A percentile compares a stretch with the other conserved stretches of the same genome.
Conservation (phyloP, 108 stramenopile genomes). For the Cyclotella atomus region DNA sequence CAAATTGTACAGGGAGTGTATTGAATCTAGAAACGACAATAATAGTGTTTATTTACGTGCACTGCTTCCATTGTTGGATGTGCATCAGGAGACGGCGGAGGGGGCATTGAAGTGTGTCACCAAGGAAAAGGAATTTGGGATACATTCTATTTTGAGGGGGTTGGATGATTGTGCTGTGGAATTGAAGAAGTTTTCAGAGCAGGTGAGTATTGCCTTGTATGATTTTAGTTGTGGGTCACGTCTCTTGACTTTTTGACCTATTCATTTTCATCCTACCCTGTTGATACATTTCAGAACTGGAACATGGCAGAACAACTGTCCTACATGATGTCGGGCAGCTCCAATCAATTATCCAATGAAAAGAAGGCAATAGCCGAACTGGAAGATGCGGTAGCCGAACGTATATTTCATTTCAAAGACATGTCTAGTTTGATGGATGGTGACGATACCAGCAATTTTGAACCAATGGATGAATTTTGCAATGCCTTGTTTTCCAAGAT, state of each 20-base stretch:
- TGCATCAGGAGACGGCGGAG: constrained; percentile 41
- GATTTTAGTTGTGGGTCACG: neutral
- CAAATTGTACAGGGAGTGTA: constrained; percentile 11
- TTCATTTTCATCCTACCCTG: neutral
- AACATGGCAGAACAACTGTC: constrained; percentile 50
- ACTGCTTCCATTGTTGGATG: constrained; percentile 28
- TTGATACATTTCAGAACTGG: constrained; percentile 8
- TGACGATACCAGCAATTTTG: neutral
- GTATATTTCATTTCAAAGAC: constrained; percentile 26
- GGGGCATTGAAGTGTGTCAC: constrained; percentile 32
- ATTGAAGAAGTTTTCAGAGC: constrained; percentile 43
- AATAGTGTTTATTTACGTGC: constrained; percentile 32
- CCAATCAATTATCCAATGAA: constrained; percentile 30
- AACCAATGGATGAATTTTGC: constrained; percentile 1
- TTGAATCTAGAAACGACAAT: constrained; percentile 5
- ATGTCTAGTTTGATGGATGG: neutral
- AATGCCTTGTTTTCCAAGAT: neutral
- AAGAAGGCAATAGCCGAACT: constrained; percentile 48
- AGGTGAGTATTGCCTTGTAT: neutral
- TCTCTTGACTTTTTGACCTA: neutral
- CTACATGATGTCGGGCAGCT: constrained; percentile 27
- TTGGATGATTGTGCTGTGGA: constrained; percentile 45
- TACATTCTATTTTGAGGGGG: constrained; percentile 24
- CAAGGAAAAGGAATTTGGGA: constrained; percentile 30
- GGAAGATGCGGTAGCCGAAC: constrained; percentile 39